A percentile compares a stretch with the other conserved stretches of the same genome.
phyloP scores from a whole-genome alignment of 2,329 filamentous ascomycete species.

The Dactylellina sp. region DNA sequence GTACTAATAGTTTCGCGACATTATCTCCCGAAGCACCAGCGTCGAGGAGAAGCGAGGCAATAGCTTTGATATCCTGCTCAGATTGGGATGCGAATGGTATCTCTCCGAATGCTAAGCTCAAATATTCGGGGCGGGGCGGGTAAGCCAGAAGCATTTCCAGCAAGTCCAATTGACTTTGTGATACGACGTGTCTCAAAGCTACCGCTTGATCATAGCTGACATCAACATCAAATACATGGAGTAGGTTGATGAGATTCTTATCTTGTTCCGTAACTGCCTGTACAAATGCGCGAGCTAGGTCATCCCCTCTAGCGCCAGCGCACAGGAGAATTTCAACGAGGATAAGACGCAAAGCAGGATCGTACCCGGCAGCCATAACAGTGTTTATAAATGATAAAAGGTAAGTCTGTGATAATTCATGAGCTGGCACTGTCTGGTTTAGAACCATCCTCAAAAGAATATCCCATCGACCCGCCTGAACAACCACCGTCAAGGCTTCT shows the following conservation, averaged over 20 bases:
- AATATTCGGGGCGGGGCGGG: slow-evolving; percentile 31
- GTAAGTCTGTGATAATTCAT: slow-evolving; percentile 41
- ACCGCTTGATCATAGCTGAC: slow-evolving; percentile 45
- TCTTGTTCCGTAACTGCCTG: slow-evolving; percentile 43
- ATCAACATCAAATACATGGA: slow-evolving; percentile 45
- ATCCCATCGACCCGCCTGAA: slow-evolving; percentile 41
- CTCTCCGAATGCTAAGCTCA: slow-evolving; percentile 48
- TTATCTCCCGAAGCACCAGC: slow-evolving; percentile 36
- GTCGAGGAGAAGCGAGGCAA: slow-evolving; percentile 30
- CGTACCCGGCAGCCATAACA: slow-evolving; percentile 21
- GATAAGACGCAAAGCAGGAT: slow-evolving; percentile 30
- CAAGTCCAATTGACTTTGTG: slow-evolving; percentile 19
- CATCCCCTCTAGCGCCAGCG: slow-evolving; percentile 38
- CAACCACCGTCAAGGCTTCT: slow-evolving; percentile 26
- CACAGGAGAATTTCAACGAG: slow-evolving; percentile 51
- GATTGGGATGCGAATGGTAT: slow-evolving; percentile 47
- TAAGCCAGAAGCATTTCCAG: slow-evolving; percentile 24
- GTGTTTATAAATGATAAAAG: slow-evolving; percentile 32
- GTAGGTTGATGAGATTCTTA: slow-evolving; percentile 36
- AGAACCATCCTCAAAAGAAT: slow-evolving; percentile 43
- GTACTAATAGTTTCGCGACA: slow-evolving; percentile 44
- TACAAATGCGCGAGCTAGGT: slow-evolving; percentile 28
- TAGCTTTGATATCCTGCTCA: slow-evolving; percentile 32
- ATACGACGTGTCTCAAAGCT: slow-evolving; percentile 35
- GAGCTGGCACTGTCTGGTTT: slow-evolving; percentile 26